Conservation (phyloP, 768 basidiomycete species). For the Amanita thiersii region DNA sequence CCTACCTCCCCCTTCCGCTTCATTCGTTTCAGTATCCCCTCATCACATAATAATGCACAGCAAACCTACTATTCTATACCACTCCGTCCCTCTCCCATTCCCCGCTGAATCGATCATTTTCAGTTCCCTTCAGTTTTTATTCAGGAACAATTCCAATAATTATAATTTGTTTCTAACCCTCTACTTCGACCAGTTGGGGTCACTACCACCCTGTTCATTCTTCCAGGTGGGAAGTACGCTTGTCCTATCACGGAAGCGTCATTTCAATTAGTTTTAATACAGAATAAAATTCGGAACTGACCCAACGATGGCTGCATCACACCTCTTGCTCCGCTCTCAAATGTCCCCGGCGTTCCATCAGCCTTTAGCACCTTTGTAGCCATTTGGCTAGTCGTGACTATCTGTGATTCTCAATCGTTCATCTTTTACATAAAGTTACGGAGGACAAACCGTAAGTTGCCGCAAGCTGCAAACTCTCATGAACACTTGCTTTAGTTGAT, state of each 20-base stretch:
- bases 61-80: conserved; percentile 3
- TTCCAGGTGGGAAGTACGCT: conserved; percentile 31
- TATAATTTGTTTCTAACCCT: conserved; percentile 11
- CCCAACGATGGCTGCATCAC: conserved; percentile 64
- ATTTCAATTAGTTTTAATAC: neutral
- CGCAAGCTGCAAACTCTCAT: conserved; percentile 6
- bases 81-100: neutral
- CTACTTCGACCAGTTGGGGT: conserved; percentile 11
- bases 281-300: conserved; percentile 16
- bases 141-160: neutral
- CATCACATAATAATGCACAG: neutral
- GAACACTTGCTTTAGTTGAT: conserved; percentile 30
- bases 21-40: neutral
- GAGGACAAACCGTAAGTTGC: conserved; percentile 1
- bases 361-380: conserved; percentile 58
- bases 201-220: conserved; percentile 15
- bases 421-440: neutral
- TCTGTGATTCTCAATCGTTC: conserved; percentile 14
- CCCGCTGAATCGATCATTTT: neutral
- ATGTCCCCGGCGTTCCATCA: conserved; percentile 59
- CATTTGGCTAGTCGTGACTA: conserved; percentile 58
- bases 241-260: conserved; percentile 15
- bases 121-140: neutral
- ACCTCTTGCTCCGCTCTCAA: conserved; percentile 54
- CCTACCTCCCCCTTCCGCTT: too few relatives aligned